Percentiles rank a stretch among this genome's conserved stretches.
Evolutionary conservation across 352 stramenopile species (phyloP).

Genomic region (Blastocystis sp.): DNA sequence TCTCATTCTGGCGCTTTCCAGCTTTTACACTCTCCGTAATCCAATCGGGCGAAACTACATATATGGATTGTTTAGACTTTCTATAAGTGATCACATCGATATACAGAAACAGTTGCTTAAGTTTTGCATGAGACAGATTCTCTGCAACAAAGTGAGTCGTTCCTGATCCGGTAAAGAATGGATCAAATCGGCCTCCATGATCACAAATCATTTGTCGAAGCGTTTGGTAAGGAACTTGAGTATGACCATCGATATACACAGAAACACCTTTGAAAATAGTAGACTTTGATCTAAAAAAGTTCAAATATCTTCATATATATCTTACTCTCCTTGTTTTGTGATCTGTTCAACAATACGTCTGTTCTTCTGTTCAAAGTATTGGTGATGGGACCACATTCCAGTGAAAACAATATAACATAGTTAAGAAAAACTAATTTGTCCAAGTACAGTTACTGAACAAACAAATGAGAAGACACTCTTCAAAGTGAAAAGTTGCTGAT

Average conservation of each 20-base stretch:
- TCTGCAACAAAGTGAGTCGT: slow-evolving; percentile 51
- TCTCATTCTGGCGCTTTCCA: slow-evolving; percentile 26
- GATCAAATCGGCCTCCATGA: slow-evolving; percentile 33
- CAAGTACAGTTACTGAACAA: slow-evolving; percentile 3
- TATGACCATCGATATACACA: slow-evolving; percentile 45
- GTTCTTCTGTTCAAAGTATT: slow-evolving; percentile 44
- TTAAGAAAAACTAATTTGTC: neutral
- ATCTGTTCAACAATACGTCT: slow-evolving; percentile 41
- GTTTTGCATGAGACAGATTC: slow-evolving; percentile 25
- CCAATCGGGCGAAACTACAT: slow-evolving; percentile 48
- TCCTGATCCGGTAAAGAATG: neutral
- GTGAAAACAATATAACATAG: neutral
- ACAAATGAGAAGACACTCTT: neutral
- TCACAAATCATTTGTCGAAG: slow-evolving; percentile 62
- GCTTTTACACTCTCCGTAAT: slow-evolving; percentile 44
- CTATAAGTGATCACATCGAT: neutral
- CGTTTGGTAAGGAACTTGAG: neutral
- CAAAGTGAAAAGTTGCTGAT: too few relatives aligned
- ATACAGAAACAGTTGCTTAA: neutral
- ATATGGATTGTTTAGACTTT: neutral
- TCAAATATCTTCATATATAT: neutral
- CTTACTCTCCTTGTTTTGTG: slow-evolving; percentile 35
- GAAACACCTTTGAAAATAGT: slow-evolving; percentile 44
- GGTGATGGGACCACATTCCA: slow-evolving; percentile 30
- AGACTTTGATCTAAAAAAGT: slow-evolving; percentile 14